Percentiles rank a stretch among this genome's conserved stretches.
phyloP scores from a whole-genome alignment of 2,329 filamentous ascomycete genomes.

The Fusarium sp. region DNA sequence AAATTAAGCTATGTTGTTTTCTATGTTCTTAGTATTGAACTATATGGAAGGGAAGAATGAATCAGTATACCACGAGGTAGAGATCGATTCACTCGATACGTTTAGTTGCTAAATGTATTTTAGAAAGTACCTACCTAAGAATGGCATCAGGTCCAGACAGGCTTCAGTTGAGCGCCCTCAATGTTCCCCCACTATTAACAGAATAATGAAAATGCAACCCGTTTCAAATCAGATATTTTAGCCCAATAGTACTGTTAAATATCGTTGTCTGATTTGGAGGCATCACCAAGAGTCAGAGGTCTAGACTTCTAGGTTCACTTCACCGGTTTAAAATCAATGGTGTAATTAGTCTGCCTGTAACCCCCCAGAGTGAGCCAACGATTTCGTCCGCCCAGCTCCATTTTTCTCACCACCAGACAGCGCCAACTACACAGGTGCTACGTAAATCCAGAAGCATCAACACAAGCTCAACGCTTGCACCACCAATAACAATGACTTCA shows the following conservation, averaged over 20 bases:
- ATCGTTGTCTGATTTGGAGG: too few relatives aligned
- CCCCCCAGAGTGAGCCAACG: not conserved
- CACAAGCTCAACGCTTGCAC: slow-evolving; percentile 25
- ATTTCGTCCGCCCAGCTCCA: not conserved
- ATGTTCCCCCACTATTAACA: too few relatives aligned
- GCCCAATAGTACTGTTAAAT: too few relatives aligned
- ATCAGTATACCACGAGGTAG: not conserved
- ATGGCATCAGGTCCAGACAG: too few relatives aligned
- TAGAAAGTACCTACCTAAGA: too few relatives aligned
- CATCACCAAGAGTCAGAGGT: too few relatives aligned
- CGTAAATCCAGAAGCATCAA: slow-evolving; percentile 2
- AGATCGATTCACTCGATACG: too few relatives aligned
- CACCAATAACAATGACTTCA: slow-evolving; percentile 51
- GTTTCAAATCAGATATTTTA: too few relatives aligned
- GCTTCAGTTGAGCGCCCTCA: too few relatives aligned
- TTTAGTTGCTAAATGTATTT: too few relatives aligned
- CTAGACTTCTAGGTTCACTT: too few relatives aligned
- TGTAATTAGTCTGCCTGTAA: not conserved
- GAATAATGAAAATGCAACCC: too few relatives aligned
- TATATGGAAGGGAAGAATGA: not conserved
- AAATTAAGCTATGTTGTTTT: not conserved
- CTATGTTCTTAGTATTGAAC: not conserved
- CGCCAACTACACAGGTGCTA: not conserved
- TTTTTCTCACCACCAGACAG: not conserved
- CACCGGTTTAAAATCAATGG: not conserved